These are phyloP conservation scores for Aspergillus floridensis DNA, from an alignment of 2,329 filamentous ascomycete species.

Conservation along the genomic window DNA sequence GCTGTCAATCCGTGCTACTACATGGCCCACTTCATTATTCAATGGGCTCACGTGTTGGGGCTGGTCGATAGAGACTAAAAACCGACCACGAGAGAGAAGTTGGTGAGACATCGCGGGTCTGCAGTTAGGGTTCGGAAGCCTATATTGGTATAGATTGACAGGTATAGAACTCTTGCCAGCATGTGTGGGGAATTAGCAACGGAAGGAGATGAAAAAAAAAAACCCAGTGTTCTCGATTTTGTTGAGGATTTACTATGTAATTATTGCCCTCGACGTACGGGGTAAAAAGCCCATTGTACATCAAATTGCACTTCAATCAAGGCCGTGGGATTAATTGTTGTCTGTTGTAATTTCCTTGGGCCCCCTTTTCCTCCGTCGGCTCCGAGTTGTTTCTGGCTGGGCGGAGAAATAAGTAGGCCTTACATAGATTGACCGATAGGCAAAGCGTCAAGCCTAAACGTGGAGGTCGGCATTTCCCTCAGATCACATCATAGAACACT, in stretches of 20 bases:
- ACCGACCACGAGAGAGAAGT: slow-evolving; percentile 1
- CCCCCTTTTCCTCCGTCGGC: background rate
- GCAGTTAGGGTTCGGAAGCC: background rate
- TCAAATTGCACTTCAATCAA: background rate
- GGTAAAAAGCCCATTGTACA: background rate
- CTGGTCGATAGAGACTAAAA: background rate
- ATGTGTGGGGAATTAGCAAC: background rate
- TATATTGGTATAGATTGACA: slow-evolving; percentile 5
- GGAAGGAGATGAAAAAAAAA: background rate
- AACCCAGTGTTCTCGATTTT: no score
- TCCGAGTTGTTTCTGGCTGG: background rate
- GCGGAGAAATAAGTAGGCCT: background rate
- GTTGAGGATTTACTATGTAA: no score
- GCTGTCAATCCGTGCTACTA: background rate
- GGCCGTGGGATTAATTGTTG: background rate
- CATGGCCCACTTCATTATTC: no score
- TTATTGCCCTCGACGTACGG: no score
- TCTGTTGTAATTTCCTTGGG: background rate
- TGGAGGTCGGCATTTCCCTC: background rate
- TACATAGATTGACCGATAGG: background rate
- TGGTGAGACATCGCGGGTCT: slow-evolving; percentile 16
- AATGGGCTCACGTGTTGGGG: no score
- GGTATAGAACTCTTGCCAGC: background rate
- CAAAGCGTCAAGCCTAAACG: background rate
- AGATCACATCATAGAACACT: background rate